Evolutionary conservation across 495 filamentous ascomycete species (phyloP), one percentile per base, ranked within the genome.

Genomic region (Glutinoglossum americanum): DNA sequence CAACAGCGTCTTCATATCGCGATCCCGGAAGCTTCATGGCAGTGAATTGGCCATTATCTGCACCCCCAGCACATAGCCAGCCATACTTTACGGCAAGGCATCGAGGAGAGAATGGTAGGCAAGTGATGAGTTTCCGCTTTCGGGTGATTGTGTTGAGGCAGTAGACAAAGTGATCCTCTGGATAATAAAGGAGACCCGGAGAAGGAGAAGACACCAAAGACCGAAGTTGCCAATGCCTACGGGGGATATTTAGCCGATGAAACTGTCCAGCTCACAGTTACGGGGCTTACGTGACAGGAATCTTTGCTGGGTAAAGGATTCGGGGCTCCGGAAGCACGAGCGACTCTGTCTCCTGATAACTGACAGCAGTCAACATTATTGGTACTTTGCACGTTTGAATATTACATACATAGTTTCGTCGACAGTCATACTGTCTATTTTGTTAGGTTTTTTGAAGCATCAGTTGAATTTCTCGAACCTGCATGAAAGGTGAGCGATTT

Each of bases 171-270:
- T 76, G 68, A 54, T 83, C 80, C 64, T 76, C 78, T 54, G 87
- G 86, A 62, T 90, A 92, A 72, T 89, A 94, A 62, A 98, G 76
- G 61, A 79, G 67, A 69, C 87, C 79, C 25, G 80, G 76, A 58
- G 81, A 77, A 56, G 85, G 82, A 30, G 80, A 83, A 67, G 84
- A 90, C 64, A 97, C 83, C 61, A 94, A 80, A 62, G 93, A 88
- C 54, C 89, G 85, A 51, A 98, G 78, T 70, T 98, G 92, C 73
- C 81, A 85, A 68, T 98, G 92, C 61, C 89, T 95, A 60, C 21
- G 11, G 35, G 53, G 9, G 5, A 45, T 4, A 10, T 45, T 45
- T 21, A 45, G 41, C 41, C 13, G 9, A 15, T 25, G 19, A 15
- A 21, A 57, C 56, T 45, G 41, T 45, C 17, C 4, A 3, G 41